phyloP scores from a whole-genome alignment of 495 filamentous ascomycete species.

The Mytilinidion resinicola region DNA sequence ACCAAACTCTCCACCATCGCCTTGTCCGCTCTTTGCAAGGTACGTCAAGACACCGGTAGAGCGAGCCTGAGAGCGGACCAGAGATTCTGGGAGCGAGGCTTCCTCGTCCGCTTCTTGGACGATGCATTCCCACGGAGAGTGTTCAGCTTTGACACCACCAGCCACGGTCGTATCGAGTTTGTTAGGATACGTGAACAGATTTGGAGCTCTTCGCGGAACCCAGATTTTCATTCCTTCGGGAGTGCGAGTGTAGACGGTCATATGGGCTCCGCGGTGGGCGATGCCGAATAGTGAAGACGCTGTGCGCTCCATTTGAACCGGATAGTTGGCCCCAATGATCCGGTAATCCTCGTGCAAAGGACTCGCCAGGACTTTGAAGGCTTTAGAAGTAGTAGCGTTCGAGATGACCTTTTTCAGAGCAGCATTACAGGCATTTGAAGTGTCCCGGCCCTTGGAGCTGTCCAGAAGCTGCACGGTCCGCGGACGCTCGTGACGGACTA shows the following conservation, averaged over 20 bases:
- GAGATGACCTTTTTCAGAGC: too few relatives aligned
- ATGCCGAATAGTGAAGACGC: constrained; percentile 79
- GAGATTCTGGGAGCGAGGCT: constrained; percentile 64
- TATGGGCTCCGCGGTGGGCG: constrained; percentile 83
- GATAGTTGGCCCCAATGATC: constrained; percentile 58
- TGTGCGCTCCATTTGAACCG: constrained; percentile 67
- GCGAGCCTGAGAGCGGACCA: constrained; percentile 55
- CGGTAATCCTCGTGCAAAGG: constrained; percentile 90
- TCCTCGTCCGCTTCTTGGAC: constrained; percentile 86
- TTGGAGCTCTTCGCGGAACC: constrained; percentile 67
- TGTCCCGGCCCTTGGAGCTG: constrained; percentile 49
- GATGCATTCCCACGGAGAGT: constrained; percentile 69
- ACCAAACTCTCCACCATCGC: constrained; percentile 79
- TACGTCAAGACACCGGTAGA: constrained; percentile 72
- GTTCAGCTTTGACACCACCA: constrained; percentile 75
- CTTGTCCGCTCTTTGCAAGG: constrained; percentile 68
- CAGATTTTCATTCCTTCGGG: constrained; percentile 62
- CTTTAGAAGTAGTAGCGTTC: too few relatives aligned
- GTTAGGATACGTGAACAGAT: constrained; percentile 76
- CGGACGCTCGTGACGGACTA: constrained; percentile 33
- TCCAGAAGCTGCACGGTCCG: constrained; percentile 30
- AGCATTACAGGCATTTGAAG: constrained; percentile 44
- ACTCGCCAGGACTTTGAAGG: constrained; percentile 53
- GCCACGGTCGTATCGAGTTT: constrained; percentile 95
- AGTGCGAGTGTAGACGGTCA: constrained; percentile 62